Conservation (phyloP, 1,284 basidiomycete genomes). For the Fomitiporia mediterranea region DNA sequence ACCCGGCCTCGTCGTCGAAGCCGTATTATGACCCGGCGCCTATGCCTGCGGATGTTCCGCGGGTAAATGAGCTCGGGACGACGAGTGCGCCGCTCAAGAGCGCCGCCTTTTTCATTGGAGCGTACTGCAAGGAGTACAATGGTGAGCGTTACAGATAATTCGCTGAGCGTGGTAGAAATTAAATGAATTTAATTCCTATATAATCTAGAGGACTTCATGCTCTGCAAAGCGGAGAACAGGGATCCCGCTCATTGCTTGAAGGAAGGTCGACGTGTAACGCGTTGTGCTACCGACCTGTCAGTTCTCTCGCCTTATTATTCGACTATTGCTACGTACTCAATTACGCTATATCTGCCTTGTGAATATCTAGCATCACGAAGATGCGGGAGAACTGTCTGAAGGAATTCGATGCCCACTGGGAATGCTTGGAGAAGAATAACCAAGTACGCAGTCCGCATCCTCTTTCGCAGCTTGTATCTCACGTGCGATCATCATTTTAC, state of each 20-base stretch:
- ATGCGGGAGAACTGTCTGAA: slow-evolving; percentile 89
- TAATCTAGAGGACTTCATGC: slow-evolving; percentile 93
- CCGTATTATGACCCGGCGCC: slow-evolving; percentile 71
- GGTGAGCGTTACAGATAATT: slow-evolving; percentile 47
- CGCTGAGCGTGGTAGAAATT: not conserved
- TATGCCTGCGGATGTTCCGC: slow-evolving; percentile 69
- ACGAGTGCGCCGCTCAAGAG: slow-evolving; percentile 96
- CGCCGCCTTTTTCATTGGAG: slow-evolving; percentile 96
- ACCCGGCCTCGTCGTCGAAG: slow-evolving; percentile 35
- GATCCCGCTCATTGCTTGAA: slow-evolving; percentile 93
- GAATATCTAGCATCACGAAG: slow-evolving; percentile 71
- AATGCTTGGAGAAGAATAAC: slow-evolving; percentile 93
- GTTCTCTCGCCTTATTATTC: slow-evolving; percentile 32
- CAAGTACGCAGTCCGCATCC: slow-evolving; percentile 54
- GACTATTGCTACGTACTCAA: not conserved
- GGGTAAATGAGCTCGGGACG: slow-evolving; percentile 86
- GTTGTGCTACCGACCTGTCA: slow-evolving; percentile 93
- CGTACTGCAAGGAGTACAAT: slow-evolving; percentile 94
- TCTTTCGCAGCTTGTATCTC: slow-evolving; percentile 2
- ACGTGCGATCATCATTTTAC: not conserved
- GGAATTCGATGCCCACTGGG: slow-evolving; percentile 92
- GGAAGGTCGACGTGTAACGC: slow-evolving; percentile 94
- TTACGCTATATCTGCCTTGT: not conserved
- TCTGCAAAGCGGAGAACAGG: slow-evolving; percentile 91
- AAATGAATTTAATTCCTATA: not conserved